Evolutionary conservation across 352 stramenopile species (phyloP).

Genomic region (Phytophthora tentaculata): DNA sequence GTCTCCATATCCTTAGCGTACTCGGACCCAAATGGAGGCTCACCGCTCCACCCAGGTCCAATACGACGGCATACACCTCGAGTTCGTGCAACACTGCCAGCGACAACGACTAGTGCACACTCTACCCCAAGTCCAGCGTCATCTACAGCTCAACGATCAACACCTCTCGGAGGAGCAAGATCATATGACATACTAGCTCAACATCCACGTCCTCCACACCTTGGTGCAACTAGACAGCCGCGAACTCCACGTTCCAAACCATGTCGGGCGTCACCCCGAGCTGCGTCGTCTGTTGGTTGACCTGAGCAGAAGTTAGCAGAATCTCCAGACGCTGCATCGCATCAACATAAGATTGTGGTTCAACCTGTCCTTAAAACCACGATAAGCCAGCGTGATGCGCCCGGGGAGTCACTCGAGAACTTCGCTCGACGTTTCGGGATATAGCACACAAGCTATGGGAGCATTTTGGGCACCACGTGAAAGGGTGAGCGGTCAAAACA

Average conservation of each 20-base stretch:
- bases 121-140: neutral
- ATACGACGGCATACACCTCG: neutral
- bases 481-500: neutral
- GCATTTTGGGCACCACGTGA: neutral
- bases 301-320: neutral
- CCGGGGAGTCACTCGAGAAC: neutral
- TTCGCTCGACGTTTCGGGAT: neutral
- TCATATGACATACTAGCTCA: neutral
- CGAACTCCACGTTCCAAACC: neutral
- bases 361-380: neutral
- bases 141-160: neutral
- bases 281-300: neutral
- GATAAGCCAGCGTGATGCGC: neutral
- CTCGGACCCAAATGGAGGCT: neutral
- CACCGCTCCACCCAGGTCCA: neutral
- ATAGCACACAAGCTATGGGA: neutral
- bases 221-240: neutral
- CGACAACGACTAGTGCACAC: neutral
- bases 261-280: neutral
- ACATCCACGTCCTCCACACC: neutral
- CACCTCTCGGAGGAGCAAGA: neutral
- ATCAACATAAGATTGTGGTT: neutral
- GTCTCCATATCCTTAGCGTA: neutral
- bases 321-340: neutral
- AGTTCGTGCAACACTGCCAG: neutral